Evolutionary conservation across 805 yeast species (phyloP), one percentile per base, ranked within the genome.

Genomic region (Wickerhamomyces xylosicus): DNA sequence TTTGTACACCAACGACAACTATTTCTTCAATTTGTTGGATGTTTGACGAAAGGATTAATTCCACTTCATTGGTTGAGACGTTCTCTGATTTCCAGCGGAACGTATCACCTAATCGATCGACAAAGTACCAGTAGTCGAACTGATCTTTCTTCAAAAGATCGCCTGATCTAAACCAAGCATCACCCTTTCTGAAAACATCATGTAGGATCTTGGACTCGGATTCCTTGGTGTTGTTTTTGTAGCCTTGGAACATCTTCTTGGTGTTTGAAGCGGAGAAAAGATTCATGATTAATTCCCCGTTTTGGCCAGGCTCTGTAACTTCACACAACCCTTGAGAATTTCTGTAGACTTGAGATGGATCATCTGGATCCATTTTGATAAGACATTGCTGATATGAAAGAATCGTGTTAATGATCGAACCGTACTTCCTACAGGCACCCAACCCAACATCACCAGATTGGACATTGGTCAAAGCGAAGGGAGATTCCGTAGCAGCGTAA

Each of bases 81-180:
- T 89, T 89, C 62, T 89, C 97, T 2, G 95, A 82, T 63, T 86
- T 90, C 97, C 97, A 89, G 50, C 97, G 71, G 65, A 84, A 89
- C 0, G 97, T 90, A 55, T 89, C 97, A 33, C 97, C 97, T 53
- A 90, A 62, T 53, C 97, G 69, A 64, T 89, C 97, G 34, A 87
- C 85, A 59, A 89, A 89, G 60, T 81, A 85, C 56, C 82, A 69
- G 47, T 79, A 62, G 1, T 85, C 83, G 46, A 78, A 71, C 21
- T 66, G 66, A 57, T 86, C 95, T 55, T 68, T 62, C 48, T 66
- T 75, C 53, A 90, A 66, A 47, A 89, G 67, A 57, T 89, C 97
- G 33, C 96, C 97, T 20, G 85, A 73, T 53, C 96, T 70, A 52
- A 83, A 81, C 82, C 86, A 89, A 1, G 94, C 94, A 59, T 89